Conservation (phyloP, 441 rosid species). For the Bocquillonia castaneifolia region DNA sequence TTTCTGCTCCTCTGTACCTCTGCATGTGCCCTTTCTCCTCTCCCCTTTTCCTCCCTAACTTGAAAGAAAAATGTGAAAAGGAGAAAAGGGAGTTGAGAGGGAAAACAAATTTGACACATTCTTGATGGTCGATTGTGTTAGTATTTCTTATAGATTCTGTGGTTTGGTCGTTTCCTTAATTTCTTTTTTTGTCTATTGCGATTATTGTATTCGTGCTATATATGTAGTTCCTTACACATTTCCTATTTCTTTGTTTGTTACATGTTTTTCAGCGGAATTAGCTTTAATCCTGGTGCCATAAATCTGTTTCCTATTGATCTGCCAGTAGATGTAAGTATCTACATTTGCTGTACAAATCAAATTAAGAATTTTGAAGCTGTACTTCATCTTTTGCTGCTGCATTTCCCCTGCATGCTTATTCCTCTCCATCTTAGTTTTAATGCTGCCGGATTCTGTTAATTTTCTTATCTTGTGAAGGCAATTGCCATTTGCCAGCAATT, state of each 20-base stretch:
- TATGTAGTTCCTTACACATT: neutral
- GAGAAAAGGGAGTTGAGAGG: too few relatives aligned
- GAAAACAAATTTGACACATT: too few relatives aligned
- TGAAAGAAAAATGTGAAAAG: neutral
- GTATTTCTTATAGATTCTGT: too few relatives aligned
- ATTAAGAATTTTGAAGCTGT: neutral
- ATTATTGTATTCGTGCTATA: neutral
- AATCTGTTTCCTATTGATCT: constrained; percentile 56
- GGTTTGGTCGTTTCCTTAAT: neutral
- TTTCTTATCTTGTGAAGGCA: neutral
- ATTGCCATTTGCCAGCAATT: neutral
- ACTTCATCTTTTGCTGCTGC: neutral
- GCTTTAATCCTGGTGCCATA: constrained; percentile 54
- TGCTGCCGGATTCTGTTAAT: too few relatives aligned
- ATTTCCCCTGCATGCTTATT: neutral
- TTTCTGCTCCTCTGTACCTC: neutral
- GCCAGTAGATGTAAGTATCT: constrained; percentile 49
- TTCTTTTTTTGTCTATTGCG: neutral
- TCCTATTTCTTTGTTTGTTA: constrained; percentile 16
- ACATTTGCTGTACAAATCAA: constrained; percentile 2
- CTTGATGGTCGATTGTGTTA: too few relatives aligned
- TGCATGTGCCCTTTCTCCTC: neutral
- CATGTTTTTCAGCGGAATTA: constrained; percentile 49
- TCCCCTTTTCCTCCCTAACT: neutral
- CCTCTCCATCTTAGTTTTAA: neutral